These are phyloP conservation scores for Silene noctiflora DNA, from an alignment of 179 eudicot species.

Conservation along the genomic window DNA sequence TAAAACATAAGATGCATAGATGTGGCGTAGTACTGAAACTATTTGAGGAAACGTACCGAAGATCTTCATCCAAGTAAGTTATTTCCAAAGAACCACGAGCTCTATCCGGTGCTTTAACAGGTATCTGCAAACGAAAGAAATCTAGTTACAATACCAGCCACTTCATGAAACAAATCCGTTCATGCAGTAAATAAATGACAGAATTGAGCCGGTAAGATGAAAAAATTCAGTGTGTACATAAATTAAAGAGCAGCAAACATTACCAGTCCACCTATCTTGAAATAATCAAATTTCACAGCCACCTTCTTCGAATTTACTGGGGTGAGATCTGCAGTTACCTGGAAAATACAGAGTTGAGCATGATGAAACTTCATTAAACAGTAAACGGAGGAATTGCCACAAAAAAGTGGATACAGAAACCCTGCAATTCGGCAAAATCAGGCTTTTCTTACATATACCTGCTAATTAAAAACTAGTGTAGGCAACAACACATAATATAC, in stretches of 20 bases:
- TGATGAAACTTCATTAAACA: slow-evolving; percentile 5
- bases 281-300: slow-evolving; percentile 81
- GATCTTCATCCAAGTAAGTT: slow-evolving; percentile 76
- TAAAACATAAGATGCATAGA: neutral
- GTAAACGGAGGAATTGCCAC: neutral
- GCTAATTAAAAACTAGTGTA: no score
- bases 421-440: neutral
- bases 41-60: slow-evolving; percentile 42
- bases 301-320: slow-evolving; percentile 84
- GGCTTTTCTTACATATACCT: neutral
- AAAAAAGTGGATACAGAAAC: neutral
- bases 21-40: neutral
- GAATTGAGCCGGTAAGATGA: neutral
- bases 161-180: neutral
- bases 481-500: neutral
- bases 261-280: slow-evolving; percentile 85
- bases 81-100: slow-evolving; percentile 67
- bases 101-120: slow-evolving; percentile 66
- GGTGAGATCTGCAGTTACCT: slow-evolving; percentile 88
- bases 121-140: slow-evolving; percentile 38
- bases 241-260: no score
- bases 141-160: neutral
- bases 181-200: neutral
- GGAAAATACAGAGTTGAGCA: slow-evolving; percentile 13
- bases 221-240: no score